A percentile compares a stretch with the other conserved stretches of the same genome.
phyloP scores from a whole-genome alignment of 2,329 filamentous ascomycete species.

The Aspergillus sp. region DNA sequence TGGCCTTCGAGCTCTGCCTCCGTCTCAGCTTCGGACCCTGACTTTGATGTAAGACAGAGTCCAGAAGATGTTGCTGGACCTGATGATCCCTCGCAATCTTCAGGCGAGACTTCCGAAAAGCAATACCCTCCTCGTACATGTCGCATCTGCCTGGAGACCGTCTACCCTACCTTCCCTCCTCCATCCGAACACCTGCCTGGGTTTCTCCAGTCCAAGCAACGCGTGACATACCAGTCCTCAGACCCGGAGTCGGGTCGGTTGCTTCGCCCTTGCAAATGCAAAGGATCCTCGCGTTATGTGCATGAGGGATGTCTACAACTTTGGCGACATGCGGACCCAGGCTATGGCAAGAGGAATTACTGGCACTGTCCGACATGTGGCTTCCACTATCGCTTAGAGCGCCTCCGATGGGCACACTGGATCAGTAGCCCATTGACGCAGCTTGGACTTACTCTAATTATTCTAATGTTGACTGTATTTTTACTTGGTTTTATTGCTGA shows the following conservation, averaged over 20 bases:
- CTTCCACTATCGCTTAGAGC: conserved; percentile 77
- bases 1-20: conserved; percentile 22
- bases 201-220: conserved; percentile 58
- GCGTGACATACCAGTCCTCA: conserved; percentile 71
- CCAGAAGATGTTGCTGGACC: conserved; percentile 16
- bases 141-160: conserved; percentile 82
- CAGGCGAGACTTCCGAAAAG: conserved; percentile 34
- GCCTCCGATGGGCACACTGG: conserved; percentile 73
- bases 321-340: conserved; percentile 76
- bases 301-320: conserved; percentile 85
- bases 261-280: conserved; percentile 89
- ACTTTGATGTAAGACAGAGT: conserved; percentile 11
- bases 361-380: conserved; percentile 87
- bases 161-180: conserved; percentile 62
- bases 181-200: conserved; percentile 57
- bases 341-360: conserved; percentile 67
- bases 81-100: conserved; percentile 17
- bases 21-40: background rate
- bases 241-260: conserved; percentile 74
- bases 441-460: conserved; percentile 67
- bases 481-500: conserved; percentile 88
- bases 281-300: conserved; percentile 88
- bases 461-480: conserved; percentile 75
- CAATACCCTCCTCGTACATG: conserved; percentile 75
- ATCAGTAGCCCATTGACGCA: conserved; percentile 69